Conservation (phyloP, 2,329 filamentous ascomycete genomes). For the Aspergillus puulaauensis region DNA sequence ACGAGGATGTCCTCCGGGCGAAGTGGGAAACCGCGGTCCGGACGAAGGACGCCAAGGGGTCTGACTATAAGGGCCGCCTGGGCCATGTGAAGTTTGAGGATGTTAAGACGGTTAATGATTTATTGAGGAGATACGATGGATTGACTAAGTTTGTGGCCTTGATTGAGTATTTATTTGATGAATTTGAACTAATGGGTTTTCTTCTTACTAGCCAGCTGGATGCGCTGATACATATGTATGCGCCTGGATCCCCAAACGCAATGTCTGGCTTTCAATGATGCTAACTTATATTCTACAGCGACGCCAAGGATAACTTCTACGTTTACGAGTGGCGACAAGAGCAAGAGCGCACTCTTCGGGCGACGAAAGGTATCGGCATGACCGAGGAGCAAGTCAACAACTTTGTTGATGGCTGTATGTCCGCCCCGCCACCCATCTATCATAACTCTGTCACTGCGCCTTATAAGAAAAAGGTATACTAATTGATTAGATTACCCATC, state of each 20-base stretch:
- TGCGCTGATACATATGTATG: slow-evolving; percentile 64
- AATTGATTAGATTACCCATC: slow-evolving; percentile 61
- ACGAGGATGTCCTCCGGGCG: slow-evolving; percentile 54
- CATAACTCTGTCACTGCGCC: too few species aligned
- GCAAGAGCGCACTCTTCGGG: slow-evolving; percentile 72
- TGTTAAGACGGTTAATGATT: slow-evolving; percentile 59
- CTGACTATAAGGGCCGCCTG: slow-evolving; percentile 49
- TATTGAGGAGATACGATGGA: slow-evolving; percentile 58
- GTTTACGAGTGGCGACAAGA: slow-evolving; percentile 84
- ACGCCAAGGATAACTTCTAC: slow-evolving; percentile 70
- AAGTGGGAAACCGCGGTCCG: slow-evolving; percentile 52
- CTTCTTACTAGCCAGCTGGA: slow-evolving; percentile 50
- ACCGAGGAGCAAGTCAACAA: slow-evolving; percentile 72
- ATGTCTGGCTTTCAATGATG: not conserved
- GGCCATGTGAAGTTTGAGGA: slow-evolving; percentile 56
- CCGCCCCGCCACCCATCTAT: too few species aligned
- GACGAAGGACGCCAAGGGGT: slow-evolving; percentile 47
- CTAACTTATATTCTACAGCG: slow-evolving; percentile 35
- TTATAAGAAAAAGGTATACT: not conserved
- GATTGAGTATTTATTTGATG: not conserved
- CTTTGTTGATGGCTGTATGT: slow-evolving; percentile 69
- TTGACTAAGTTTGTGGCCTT: slow-evolving; percentile 49
- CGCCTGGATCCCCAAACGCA: not conserved
- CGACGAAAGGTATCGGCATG: slow-evolving; percentile 72
- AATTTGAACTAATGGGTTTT: not conserved